Conservation (phyloP, 345 rosid species). For the Brassica rapa region DNA sequence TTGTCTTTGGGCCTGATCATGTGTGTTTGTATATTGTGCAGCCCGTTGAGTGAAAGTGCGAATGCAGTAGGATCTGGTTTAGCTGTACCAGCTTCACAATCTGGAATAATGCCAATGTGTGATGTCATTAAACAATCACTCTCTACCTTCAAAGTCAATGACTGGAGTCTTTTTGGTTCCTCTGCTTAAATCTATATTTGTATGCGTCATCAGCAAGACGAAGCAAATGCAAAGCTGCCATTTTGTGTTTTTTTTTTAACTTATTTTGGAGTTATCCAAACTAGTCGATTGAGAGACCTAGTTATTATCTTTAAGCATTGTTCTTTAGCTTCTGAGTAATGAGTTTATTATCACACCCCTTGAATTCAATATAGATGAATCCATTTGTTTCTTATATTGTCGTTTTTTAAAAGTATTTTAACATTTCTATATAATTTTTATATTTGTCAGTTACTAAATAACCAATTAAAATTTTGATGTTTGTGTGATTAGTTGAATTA, state of each 20-base stretch:
- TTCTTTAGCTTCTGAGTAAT: not conserved
- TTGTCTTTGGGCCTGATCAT: not conserved
- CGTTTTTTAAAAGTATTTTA: too few species aligned
- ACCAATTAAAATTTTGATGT: too few species aligned
- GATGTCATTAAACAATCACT: conserved; percentile 68
- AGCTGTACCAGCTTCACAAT: conserved; percentile 58
- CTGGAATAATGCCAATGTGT: conserved; percentile 62
- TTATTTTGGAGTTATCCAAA: not conserved
- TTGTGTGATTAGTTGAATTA: too few species aligned
- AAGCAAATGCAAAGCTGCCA: not conserved
- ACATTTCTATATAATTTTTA: too few species aligned
- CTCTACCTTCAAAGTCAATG: conserved; percentile 67
- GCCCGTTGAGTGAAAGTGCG: conserved; percentile 82
- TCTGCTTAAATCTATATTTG: conserved; percentile 19
- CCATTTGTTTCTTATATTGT: too few species aligned
- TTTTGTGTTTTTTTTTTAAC: not conserved
- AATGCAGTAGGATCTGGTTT: conserved; percentile 69
- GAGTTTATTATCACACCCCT: not conserved
- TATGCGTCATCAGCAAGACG: not conserved
- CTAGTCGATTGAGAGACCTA: not conserved
- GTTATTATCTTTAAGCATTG: conserved; percentile 1
- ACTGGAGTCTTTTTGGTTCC: conserved; percentile 75
- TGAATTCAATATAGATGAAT: not conserved
- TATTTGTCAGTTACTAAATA: too few species aligned
- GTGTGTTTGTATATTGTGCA: conserved; percentile 32